Base-by-base conservation (phyloP, 2,329 filamentous ascomycete species). In the Colletotrichum tanaceti region DNA sequence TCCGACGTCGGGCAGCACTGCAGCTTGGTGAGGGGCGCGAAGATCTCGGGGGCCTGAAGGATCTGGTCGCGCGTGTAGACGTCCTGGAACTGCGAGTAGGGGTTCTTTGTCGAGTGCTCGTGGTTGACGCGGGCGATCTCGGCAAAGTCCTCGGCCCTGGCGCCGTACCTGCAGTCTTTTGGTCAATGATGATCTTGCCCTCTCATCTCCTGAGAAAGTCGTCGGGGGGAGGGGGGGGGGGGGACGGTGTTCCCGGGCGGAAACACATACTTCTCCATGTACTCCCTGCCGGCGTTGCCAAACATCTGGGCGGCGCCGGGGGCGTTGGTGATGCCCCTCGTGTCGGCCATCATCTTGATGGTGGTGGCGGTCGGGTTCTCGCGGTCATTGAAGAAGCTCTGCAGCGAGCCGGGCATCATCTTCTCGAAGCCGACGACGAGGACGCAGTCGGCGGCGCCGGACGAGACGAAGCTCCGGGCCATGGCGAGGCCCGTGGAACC, bases 1-100 rank as follows among this genome's bases (percentile, higher is more conserved):
- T 98, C 96, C 0, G 93, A 97, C 1, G 95, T 98, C 1, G 96
- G 95, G 81, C 95, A 98, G 87, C 95, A 98, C 83, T 98, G 96
- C n/a, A 98, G 90, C 82, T 98, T 98, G 67, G 96, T 98, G 64
- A 98, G 86, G 18, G 95, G 95, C 72, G 89, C 89, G 81, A 93
- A 90, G 79, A 98, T 93, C 86, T 89, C 92, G 68, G 93, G 85
- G 0, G 93, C 83, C 44, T 90, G 84, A 77, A 93, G 80, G 77
- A 98, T 86, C 80, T 98, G 90, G 39, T 97, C 92, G 47, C 91
- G 88, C 0, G 92, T 92, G 84, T 98, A 98, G 77, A 95, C 93
- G 76, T 97, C 89, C 76, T 91, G 91, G 86, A 99, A 98, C 81
- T 98, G 95, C n/a, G 93, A 95, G 85, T 99, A 99, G 11, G 95